Evolutionary conservation across 2,329 filamentous ascomycete genomes (phyloP).

Genomic region (Magnaporthiopsis rhizophila): DNA sequence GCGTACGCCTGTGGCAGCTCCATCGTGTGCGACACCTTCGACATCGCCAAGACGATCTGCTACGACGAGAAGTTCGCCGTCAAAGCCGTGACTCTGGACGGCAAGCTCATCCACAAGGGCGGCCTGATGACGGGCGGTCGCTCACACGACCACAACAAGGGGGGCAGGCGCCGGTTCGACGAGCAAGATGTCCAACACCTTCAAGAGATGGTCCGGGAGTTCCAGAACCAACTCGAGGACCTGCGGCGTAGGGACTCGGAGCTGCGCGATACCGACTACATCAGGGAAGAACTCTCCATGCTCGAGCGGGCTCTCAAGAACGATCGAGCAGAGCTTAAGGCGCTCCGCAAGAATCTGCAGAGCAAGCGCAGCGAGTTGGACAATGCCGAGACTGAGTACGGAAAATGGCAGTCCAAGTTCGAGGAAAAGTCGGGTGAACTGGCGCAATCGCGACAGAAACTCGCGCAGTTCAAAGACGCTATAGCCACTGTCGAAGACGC

Average conservation of each 20-base stretch:
- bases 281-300: constrained; percentile 71
- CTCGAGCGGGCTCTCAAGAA: constrained; percentile 69
- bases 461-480: constrained; percentile 47
- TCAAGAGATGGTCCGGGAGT: constrained; percentile 50
- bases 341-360: constrained; percentile 72
- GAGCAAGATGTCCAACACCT: constrained; percentile 83
- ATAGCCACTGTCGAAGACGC: constrained; percentile 81
- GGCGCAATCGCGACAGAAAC: constrained; percentile 43
- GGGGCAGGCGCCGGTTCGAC: constrained; percentile 75
- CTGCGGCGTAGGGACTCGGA: constrained; percentile 73
- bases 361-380: constrained; percentile 79
- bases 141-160: constrained; percentile 63
- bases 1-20: constrained; percentile 91
- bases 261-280: constrained; percentile 67
- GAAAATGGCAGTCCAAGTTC: constrained; percentile 70
- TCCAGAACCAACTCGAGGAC: constrained; percentile 27
- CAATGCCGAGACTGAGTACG: constrained; percentile 63
- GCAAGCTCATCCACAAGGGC: constrained; percentile 94
- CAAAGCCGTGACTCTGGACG: constrained; percentile 90
- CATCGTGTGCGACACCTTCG: constrained; percentile 83
- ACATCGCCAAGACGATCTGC: constrained; percentile 81
- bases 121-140: constrained; percentile 95
- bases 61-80: constrained; percentile 79
- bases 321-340: constrained; percentile 66
- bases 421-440: constrained; percentile 63